Evolutionary conservation across 371 early-diverging fungal genomes (phyloP), one percentile per base, ranked within the genome.

Genomic region (Mucor mucedo): DNA sequence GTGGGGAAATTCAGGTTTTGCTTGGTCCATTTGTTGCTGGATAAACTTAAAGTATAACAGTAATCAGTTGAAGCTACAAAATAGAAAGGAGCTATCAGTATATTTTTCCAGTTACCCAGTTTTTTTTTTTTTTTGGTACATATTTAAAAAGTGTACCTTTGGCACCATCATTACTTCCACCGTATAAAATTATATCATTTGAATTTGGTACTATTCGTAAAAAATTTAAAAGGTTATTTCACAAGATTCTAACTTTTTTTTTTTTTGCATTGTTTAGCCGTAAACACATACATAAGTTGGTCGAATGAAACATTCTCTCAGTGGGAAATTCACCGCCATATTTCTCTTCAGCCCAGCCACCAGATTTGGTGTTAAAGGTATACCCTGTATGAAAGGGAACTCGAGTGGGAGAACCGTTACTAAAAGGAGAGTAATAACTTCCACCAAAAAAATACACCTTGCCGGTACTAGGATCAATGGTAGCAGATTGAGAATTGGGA

Each of bases 201-300:
- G 59, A 50, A 39, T 59, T 50, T 8, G 59, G 59, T n/a, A 59
- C 59, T 59, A 59, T 13, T 21, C 16, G 27, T n/a, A 48, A 21
- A 21, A 21, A 21, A 21, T 21, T 1, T 21, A 21, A 21, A 21
- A 21, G 21, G 6, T 33, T 29, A 30, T 44, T 16, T 14, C 16
- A 45, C 14, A 28, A 21, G 1, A 21, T 21, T 21, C 21, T 21
- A 21, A 21, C 21, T 21, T 21, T 21, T 21, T 21, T 21, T 21
- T 21, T 21, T 21, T 21, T 21, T 21, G 21, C 21, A 21, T 21
- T 1, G 21, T 21, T 21, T 21, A 21, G 21, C 21, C 21, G 21
- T 21, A 21, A 21, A 21, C 10, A 32, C 56, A 30, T 63, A 63
- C 63, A 42, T 11, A 63, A 7, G 8, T 35, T 56, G 9, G 52